Conservation (phyloP, 2,329 filamentous ascomycete species). For the Diplodia corticola region DNA sequence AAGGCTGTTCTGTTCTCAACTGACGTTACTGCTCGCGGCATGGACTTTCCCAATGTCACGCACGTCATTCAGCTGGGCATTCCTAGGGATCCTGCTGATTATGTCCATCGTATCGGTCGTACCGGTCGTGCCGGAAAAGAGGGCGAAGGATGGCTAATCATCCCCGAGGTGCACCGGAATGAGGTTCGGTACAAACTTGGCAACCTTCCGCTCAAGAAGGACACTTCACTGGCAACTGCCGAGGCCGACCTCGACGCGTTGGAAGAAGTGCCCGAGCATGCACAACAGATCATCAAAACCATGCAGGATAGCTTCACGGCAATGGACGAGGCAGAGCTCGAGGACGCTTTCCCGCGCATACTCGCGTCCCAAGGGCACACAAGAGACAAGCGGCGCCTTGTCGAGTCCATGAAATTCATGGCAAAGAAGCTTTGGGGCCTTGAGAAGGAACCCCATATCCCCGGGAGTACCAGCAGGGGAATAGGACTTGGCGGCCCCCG, state of each 20-base stretch:
- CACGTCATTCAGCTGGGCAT: conserved; percentile 55
- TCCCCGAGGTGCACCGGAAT: conserved; percentile 56
- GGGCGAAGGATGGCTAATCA: conserved; percentile 69
- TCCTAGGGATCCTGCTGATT: conserved; percentile 48
- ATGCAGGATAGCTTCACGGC: neutral
- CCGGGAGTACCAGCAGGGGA: neutral
- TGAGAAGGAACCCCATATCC: conserved; percentile 34
- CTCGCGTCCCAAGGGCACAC: neutral
- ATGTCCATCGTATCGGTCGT: conserved; percentile 55
- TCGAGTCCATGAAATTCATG: conserved; percentile 48
- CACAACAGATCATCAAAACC: neutral
- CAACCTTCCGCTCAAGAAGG: conserved; percentile 58
- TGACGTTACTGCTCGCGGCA: conserved; percentile 54
- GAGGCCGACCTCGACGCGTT: conserved; percentile 36
- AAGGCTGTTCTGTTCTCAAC: conserved; percentile 57
- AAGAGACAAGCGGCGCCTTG: conserved; percentile 41
- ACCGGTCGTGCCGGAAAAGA: conserved; percentile 68
- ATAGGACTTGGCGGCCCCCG: neutral
- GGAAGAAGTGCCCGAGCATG: conserved; percentile 43
- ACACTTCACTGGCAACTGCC: conserved; percentile 54
- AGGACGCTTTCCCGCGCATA: neutral
- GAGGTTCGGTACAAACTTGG: conserved; percentile 54
- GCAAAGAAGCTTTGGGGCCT: conserved; percentile 52
- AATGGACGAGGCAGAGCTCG: neutral
- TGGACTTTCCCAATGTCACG: conserved; percentile 56